These are phyloP conservation scores for Choiromyces venosus DNA, from an alignment of 495 filamentous ascomycete genomes.

Conservation along the genomic window DNA sequence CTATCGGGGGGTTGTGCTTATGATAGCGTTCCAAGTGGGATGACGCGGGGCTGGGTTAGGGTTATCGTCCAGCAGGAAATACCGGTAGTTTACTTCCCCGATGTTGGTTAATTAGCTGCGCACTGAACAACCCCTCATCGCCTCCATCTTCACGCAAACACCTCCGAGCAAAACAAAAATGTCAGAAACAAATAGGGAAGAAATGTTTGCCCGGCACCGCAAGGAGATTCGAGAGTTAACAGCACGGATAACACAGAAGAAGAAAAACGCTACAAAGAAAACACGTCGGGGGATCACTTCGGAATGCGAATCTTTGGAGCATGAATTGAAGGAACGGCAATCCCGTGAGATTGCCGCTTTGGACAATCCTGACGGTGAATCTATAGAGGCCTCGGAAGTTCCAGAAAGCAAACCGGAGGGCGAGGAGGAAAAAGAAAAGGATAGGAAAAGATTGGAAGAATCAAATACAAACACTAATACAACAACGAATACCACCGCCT, in stretches of 20 bases:
- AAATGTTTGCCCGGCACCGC: constrained; percentile 69
- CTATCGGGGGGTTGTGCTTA: background rate
- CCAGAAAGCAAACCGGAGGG: constrained; percentile 28
- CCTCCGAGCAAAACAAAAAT: background rate
- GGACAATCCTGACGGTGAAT: constrained; percentile 39
- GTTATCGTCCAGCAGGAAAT: background rate
- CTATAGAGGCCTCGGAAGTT: constrained; percentile 11
- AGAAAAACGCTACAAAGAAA: constrained; percentile 93
- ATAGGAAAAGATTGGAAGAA: constrained; percentile 13
- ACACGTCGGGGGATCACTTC: constrained; percentile 82
- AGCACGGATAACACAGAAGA: constrained; percentile 80
- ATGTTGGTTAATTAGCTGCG: background rate
- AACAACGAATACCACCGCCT: constrained; percentile 15
- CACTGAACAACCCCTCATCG: background rate
- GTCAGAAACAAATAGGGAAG: constrained; percentile 52
- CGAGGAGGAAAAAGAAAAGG: constrained; percentile 13
- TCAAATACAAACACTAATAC: constrained; percentile 22
- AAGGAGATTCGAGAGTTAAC: constrained; percentile 87
- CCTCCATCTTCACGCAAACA: background rate
- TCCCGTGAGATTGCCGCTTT: constrained; percentile 59
- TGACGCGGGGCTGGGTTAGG: constrained; percentile 23
- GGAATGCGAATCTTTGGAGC: constrained; percentile 71
- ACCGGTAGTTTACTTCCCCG: background rate
- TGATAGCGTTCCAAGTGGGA: background rate
- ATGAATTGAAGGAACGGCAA: constrained; percentile 62